Conservation (phyloP, 208 protist species). For the Leishmania tarentolae region DNA sequence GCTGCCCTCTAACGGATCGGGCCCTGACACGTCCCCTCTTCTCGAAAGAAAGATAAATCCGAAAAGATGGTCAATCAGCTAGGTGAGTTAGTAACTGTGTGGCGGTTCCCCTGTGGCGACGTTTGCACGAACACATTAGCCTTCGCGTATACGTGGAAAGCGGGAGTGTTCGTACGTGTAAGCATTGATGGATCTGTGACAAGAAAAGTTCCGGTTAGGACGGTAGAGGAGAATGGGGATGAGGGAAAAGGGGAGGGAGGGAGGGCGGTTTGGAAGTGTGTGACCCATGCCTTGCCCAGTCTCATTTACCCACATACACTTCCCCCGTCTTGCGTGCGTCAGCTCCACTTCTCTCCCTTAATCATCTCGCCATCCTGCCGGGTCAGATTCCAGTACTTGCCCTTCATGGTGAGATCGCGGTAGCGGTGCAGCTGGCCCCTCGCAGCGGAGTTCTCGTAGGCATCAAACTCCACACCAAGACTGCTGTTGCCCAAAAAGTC, state of each 20-base stretch:
- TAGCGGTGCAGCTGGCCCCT: conserved; percentile 71
- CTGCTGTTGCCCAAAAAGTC: conserved; percentile 60
- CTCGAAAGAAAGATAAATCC: neutral
- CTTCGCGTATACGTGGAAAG: neutral
- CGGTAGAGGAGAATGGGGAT: neutral
- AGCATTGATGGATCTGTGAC: neutral
- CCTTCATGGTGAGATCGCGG: conserved; percentile 88
- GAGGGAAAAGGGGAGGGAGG: neutral
- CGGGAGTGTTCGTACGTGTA: neutral
- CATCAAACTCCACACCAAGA: conserved; percentile 60
- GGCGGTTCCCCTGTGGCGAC: neutral
- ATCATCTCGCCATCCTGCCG: conserved; percentile 52
- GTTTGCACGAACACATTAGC: neutral
- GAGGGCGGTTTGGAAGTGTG: neutral
- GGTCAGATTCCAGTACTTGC: conserved; percentile 78
- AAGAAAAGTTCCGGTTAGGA: neutral
- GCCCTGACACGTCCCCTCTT: neutral
- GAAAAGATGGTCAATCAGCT: neutral
- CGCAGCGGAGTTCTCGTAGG: conserved; percentile 68
- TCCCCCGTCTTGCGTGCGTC: neutral
- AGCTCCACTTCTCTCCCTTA: conserved; percentile 47
- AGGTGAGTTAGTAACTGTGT: no score
- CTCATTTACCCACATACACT: neutral
- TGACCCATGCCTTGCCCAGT: neutral
- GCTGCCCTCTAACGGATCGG: neutral